Evolutionary conservation across 1,284 basidiomycete genomes (phyloP).

Genomic region (Ustilago tritici): DNA sequence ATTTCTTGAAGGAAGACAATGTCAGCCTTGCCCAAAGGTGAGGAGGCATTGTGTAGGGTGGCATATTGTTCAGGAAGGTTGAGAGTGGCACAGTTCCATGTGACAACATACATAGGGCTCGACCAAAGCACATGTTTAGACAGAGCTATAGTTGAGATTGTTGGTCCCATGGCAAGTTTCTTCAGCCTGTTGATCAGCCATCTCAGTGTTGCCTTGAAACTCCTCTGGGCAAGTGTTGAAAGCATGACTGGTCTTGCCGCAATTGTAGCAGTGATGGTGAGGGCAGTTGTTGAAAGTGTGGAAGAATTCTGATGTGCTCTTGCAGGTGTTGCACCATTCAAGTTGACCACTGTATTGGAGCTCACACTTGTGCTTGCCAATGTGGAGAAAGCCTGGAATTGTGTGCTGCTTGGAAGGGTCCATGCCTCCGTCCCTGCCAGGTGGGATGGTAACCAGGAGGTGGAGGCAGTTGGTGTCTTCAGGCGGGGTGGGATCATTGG

Average conservation of each 20-base stretch:
- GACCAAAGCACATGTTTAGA: background rate
- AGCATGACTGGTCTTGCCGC: background rate
- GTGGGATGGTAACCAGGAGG: no score
- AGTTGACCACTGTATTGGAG: background rate
- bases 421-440: no score
- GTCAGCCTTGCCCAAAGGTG: background rate
- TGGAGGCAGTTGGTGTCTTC: no score
- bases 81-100: background rate
- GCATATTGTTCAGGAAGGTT: background rate
- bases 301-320: background rate
- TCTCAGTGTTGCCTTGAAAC: background rate
- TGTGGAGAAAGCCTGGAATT: background rate
- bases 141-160: background rate
- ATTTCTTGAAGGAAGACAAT: slow-evolving; percentile 5
- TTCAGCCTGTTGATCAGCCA: background rate
- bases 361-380: background rate
- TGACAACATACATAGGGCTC: background rate
- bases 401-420: background rate
- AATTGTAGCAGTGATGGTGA: background rate
- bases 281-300: background rate
- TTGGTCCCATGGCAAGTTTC: background rate
- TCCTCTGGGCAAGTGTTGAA: background rate
- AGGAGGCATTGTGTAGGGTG: background rate
- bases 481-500: no score
- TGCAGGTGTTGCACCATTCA: slow-evolving; percentile 3